phyloP scores from a whole-genome alignment of 805 yeast species.

The Cyberlindnera mrakii region DNA sequence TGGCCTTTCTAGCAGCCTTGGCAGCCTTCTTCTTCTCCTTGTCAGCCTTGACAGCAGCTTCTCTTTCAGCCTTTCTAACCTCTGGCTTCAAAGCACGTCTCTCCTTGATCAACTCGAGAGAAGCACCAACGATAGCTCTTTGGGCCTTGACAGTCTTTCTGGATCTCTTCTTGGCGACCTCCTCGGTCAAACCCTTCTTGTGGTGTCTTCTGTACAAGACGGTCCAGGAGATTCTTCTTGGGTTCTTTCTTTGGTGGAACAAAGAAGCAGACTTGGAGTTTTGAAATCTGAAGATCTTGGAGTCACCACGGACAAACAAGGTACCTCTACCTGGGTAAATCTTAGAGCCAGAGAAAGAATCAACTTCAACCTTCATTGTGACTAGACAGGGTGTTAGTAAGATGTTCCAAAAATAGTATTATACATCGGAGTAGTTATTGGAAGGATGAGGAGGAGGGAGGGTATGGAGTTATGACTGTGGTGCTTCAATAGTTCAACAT shows the following conservation, averaged over 20 bases:
- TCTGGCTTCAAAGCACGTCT: constrained; percentile 95
- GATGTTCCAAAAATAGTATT: background rate
- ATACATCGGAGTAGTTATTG: too few relatives aligned
- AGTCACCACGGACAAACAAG: constrained; percentile 98
- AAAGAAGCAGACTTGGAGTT: constrained; percentile 95
- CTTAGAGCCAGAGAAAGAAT: constrained; percentile 98
- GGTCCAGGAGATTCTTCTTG: constrained; percentile 99
- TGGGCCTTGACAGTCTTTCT: constrained; percentile 98
- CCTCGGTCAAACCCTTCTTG: constrained; percentile 99
- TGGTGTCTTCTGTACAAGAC: constrained; percentile 99
- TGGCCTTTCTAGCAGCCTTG: constrained; percentile 93
- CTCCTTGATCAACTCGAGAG: constrained; percentile 96
- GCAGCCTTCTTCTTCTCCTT: constrained; percentile 87
- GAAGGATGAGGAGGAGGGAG: too few relatives aligned
- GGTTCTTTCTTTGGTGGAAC: constrained; percentile 99
- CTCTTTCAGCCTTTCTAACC: constrained; percentile 97
- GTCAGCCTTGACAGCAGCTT: constrained; percentile 75
- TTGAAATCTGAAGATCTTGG: constrained; percentile 99
- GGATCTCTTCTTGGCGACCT: constrained; percentile 92
- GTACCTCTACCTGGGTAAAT: constrained; percentile 99
- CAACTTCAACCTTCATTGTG: constrained; percentile 98
- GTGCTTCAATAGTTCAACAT: too few relatives aligned
- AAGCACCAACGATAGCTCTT: constrained; percentile 99
- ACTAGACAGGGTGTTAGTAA: constrained; percentile 17
- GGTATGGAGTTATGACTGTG: too few relatives aligned